A percentile compares a stretch with the other conserved stretches of the same genome.
phyloP scores from a whole-genome alignment of 2,329 filamentous ascomycete genomes.

The Penicillium sp. region DNA sequence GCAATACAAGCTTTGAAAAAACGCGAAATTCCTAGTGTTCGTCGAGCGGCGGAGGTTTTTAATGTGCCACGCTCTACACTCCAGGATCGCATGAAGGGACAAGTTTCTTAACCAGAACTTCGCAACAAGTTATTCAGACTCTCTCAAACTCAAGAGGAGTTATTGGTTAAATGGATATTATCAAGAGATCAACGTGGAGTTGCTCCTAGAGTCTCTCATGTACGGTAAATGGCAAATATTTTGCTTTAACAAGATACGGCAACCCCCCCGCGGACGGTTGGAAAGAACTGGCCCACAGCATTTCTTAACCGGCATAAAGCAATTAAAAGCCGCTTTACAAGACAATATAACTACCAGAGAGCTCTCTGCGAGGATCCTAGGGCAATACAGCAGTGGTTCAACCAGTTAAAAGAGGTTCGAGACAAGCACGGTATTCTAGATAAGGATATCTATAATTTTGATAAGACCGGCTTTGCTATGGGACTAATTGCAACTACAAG shows the following conservation, averaged over 20 bases:
- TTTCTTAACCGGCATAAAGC: too few species aligned
- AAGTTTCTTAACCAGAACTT: not conserved
- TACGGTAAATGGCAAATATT: constrained; percentile 20
- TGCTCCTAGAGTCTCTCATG: constrained; percentile 2
- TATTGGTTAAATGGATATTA: constrained; percentile 16
- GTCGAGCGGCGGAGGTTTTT: too few species aligned
- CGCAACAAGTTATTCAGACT: constrained; percentile 1
- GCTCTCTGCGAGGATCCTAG: too few species aligned
- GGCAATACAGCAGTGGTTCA: too few species aligned
- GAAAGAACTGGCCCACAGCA: too few species aligned
- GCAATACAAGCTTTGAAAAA: too few species aligned
- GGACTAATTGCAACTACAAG: constrained; percentile 14
- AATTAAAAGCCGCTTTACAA: too few species aligned
- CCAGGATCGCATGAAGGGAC: not conserved
- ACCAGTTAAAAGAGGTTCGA: too few species aligned
- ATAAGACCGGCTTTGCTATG: constrained; percentile 27
- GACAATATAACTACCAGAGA: too few species aligned
- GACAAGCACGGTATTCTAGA: constrained; percentile 1
- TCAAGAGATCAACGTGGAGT: constrained; percentile 8
- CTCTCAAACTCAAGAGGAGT: constrained; percentile 12
- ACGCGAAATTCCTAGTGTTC: too few species aligned
- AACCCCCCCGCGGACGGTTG: too few species aligned
- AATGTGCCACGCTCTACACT: too few species aligned
- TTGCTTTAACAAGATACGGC: constrained; percentile 3
- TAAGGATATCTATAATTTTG: constrained; percentile 29